Evolutionary conservation across 2,329 filamentous ascomycete species (phyloP), one percentile per base, ranked within the genome.

Genomic region (Cladophialophora exuberans): DNA sequence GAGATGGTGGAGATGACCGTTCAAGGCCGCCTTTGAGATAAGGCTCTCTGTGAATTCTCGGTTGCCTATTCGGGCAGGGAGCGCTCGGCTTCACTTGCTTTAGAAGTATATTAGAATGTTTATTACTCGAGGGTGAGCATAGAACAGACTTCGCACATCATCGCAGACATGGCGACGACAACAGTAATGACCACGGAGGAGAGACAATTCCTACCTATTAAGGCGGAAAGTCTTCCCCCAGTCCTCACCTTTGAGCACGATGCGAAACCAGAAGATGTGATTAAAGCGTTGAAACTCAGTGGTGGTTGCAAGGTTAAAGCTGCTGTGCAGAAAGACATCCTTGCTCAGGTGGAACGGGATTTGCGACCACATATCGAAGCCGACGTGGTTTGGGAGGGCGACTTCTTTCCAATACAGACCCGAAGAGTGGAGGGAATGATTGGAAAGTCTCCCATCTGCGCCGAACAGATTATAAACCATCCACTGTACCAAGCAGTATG

Each of bases 401-500:
- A 53, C 15, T 59, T 59, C 57, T 59, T 59, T 23, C 57, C 57
- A 6, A 59, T 47, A n/a, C 43, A 59, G 39, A 59, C 57, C 23
- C 57, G 57, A 15, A 50, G 54, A 18, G 54, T 57, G 4, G 36
- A 52, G 17, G 52, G 46, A 4, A 41, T 59, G 48, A 53, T 53
- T 11, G 47, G 42, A 18, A 59, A 57, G 25, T 42, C 30, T n/a
- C 42, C 43, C 13, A 53, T 52, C 23, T 59, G 30, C 31, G 45
- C 49, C 7, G 57, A 59, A 33, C 35, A 52, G 18, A 45, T 62
- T 11, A 59, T 68, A 13, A 67, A 66, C 62, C 61, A 69, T 15
- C 65, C 63, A 0, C 54, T 69, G 1, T 70, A 65, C 30, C 66
- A 63, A 18, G 54, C 56, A 3, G 58, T 67, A 7, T 65, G 63